Conservation (phyloP, 2,329 filamentous ascomycete genomes). For the Alternaria sp. region DNA sequence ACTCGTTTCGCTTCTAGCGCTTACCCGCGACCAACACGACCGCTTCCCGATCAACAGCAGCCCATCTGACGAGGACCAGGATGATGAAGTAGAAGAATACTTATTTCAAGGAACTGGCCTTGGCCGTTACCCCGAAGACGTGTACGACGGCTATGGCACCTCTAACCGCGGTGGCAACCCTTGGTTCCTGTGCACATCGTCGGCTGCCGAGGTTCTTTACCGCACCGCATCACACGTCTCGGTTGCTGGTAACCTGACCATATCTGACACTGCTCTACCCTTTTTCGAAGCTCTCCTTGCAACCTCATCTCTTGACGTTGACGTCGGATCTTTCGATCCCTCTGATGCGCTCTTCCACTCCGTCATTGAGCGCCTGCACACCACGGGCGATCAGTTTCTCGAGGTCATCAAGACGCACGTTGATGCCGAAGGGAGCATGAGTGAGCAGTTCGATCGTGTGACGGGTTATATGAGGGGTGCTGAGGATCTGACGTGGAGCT, state of each 20-base stretch:
- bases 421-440: slow-evolving; percentile 51
- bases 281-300: slow-evolving; percentile 52
- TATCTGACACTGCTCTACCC: slow-evolving; percentile 42
- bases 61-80: slow-evolving; percentile 20
- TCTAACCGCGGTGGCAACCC: slow-evolving; percentile 48
- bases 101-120: slow-evolving; percentile 48
- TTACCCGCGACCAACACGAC: slow-evolving; percentile 46
- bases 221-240: slow-evolving; percentile 46
- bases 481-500: slow-evolving; percentile 57
- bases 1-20: slow-evolving; percentile 48
- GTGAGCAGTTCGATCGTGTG: slow-evolving; percentile 56
- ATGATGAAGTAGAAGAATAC: slow-evolving; percentile 16
- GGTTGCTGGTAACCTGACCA: slow-evolving; percentile 39
- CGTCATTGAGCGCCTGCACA: slow-evolving; percentile 44
- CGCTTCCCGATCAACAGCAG: slow-evolving; percentile 53
- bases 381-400: slow-evolving; percentile 54
- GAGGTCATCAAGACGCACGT: slow-evolving; percentile 53
- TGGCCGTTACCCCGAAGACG: slow-evolving; percentile 57
- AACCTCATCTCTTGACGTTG: slow-evolving; percentile 32
- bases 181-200: slow-evolving; percentile 56
- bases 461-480: slow-evolving; percentile 54
- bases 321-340: slow-evolving; percentile 37
- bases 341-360: slow-evolving; percentile 42
- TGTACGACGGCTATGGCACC: slow-evolving; percentile 52
- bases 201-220: slow-evolving; percentile 54